phyloP scores from a whole-genome alignment of 2,329 filamentous ascomycete genomes.

The Calycina herbarum region DNA sequence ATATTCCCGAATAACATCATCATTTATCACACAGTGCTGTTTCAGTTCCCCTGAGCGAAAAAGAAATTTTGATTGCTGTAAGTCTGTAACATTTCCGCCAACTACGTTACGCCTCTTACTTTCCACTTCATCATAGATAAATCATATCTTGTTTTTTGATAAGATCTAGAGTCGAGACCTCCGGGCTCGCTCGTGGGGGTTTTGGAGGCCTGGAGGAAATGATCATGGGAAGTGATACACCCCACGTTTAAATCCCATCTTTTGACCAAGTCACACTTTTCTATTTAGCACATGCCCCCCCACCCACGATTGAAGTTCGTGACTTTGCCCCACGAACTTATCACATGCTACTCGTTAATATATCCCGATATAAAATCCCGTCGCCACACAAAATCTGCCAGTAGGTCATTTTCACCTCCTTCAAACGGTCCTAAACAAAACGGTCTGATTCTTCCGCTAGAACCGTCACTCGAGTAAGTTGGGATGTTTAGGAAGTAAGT shows the following conservation, averaged over 20 bases:
- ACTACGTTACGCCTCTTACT: background rate
- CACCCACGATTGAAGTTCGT: too few relatives aligned
- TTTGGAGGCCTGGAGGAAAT: too few relatives aligned
- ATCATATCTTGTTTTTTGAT: too few relatives aligned
- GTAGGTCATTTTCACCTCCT: too few relatives aligned
- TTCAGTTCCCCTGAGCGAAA: background rate
- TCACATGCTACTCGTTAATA: too few relatives aligned
- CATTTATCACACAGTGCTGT: background rate
- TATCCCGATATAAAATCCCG: too few relatives aligned
- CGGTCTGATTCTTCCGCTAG: background rate
- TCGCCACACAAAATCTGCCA: too few relatives aligned
- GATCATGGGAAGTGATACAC: too few relatives aligned
- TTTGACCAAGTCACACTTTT: too few relatives aligned
- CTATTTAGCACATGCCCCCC: too few relatives aligned
- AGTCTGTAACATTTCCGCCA: background rate
- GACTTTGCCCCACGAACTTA: too few relatives aligned
- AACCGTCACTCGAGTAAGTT: background rate
- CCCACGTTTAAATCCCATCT: too few relatives aligned
- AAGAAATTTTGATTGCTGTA: background rate
- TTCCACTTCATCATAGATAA: background rate
- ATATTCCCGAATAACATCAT: background rate
- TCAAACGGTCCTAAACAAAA: background rate
- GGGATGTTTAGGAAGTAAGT: background rate
- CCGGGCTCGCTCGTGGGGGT: background rate
- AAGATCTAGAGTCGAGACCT: background rate